Evolutionary conservation across 164 flowering plant genomes (phyloP).

Genomic region (Piper longum): DNA sequence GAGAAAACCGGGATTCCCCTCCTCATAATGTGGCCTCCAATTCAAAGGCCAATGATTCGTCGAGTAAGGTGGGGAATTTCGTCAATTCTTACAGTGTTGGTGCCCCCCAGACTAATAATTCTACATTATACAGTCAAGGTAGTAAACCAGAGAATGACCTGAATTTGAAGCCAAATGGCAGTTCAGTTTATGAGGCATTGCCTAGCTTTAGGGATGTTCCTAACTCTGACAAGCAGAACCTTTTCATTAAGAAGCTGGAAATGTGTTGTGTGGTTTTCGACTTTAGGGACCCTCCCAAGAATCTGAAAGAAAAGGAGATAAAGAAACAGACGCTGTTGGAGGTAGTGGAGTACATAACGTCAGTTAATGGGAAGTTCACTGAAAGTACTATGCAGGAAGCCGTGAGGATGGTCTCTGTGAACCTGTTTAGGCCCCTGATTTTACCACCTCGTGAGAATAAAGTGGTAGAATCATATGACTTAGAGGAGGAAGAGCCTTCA

Average conservation of each 20-base stretch:
- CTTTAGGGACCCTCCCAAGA: constrained; percentile 62
- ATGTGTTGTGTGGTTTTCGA: constrained; percentile 64
- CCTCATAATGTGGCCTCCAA: constrained; percentile 13
- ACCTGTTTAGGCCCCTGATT: constrained; percentile 49
- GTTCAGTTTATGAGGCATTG: constrained; percentile 39
- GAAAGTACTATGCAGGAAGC: constrained; percentile 51
- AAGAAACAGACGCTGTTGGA: constrained; percentile 67
- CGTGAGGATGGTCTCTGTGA: constrained; percentile 49
- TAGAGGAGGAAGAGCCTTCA: constrained; percentile 75
- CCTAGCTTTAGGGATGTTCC: constrained; percentile 70
- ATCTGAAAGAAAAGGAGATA: constrained; percentile 61
- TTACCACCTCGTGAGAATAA: constrained; percentile 52
- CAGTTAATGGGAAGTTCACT: constrained; percentile 49
- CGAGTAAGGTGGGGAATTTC: constrained; percentile 13
- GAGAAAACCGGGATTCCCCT: constrained; percentile 14
- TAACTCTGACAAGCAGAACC: constrained; percentile 45
- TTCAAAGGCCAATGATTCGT: constrained; percentile 23
- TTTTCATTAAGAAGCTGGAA: constrained; percentile 53
- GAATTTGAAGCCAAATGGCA: constrained; percentile 24
- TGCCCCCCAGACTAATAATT: constrained; percentile 11
- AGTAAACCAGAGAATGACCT: constrained; percentile 7
- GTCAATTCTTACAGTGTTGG: constrained; percentile 10
- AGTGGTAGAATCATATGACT: constrained; percentile 36
- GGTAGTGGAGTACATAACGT: constrained; percentile 66
- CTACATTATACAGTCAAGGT: constrained; percentile 12